These are phyloP conservation scores for Fusarium sp. DNA, from an alignment of 2,329 filamentous ascomycete species.

Conservation along the genomic window DNA sequence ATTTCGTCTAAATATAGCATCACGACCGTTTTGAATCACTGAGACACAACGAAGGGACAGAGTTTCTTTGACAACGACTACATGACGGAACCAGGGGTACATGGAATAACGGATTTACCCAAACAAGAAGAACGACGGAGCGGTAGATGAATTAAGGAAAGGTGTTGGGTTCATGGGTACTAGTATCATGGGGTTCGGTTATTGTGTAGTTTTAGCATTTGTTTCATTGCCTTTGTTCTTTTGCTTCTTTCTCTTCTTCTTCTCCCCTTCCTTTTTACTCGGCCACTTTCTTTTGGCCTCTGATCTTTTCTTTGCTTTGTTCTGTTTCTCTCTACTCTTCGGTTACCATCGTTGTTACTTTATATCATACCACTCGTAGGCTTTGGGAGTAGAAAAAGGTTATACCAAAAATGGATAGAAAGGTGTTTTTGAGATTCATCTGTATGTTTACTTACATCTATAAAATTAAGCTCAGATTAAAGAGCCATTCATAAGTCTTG, in stretches of 20 bases:
- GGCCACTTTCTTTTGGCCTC: background rate
- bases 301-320: conserved; percentile 13
- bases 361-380: conserved; percentile 44
- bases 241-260: conserved; percentile 6
- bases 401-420: conserved; percentile 48
- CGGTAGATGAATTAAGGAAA: conserved; percentile 18
- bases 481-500: background rate
- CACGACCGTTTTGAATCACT: conserved; percentile 9
- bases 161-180: conserved; percentile 28
- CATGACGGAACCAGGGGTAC: conserved; percentile 25
- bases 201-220: conserved; percentile 39
- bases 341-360: conserved; percentile 34
- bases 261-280: conserved; percentile 5
- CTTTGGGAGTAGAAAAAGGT: conserved; percentile 46
- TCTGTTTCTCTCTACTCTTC: conserved; percentile 20
- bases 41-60: conserved; percentile 19
- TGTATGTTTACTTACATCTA: conserved; percentile 16
- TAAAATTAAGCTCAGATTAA: background rate
- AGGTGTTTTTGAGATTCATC: conserved; percentile 38
- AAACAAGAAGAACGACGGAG: conserved; percentile 26
- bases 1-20: conserved; percentile 3
- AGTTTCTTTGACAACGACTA: conserved; percentile 36
- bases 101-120: conserved; percentile 29
- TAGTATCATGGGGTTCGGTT: conserved; percentile 23
- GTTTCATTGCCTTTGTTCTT: conserved; percentile 5